Conservation (phyloP, 2,329 filamentous ascomycete species). For the Diaporthe destruens region DNA sequence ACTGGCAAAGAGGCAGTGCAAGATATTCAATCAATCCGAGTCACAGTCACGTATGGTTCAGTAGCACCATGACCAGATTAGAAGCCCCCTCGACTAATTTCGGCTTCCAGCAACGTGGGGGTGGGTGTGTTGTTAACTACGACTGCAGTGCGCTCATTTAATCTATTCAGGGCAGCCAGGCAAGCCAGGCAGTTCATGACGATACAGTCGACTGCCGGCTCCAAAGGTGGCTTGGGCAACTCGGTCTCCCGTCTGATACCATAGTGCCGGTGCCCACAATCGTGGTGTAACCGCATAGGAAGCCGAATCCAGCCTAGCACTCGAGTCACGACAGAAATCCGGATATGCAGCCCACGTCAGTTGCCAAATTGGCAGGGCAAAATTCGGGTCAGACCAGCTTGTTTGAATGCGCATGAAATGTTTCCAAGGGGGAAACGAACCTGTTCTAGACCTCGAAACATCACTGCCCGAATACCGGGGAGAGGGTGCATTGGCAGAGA, state of each 20-base stretch:
- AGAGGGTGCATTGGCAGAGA: neutral
- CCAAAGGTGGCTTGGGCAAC: neutral
- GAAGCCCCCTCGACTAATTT: constrained; percentile 18
- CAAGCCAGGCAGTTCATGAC: neutral
- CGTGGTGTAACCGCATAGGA: constrained; percentile 19
- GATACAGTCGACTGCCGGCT: neutral
- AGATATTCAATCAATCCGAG: constrained; percentile 9
- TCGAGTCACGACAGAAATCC: neutral
- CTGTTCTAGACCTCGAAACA: constrained; percentile 26
- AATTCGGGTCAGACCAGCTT: neutral
- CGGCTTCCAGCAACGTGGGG: neutral
- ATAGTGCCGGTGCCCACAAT: constrained; percentile 11
- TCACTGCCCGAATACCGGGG: constrained; percentile 1
- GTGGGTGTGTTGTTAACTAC: constrained; percentile 1
- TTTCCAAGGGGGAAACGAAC: constrained; percentile 20
- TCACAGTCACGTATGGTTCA: constrained; percentile 12
- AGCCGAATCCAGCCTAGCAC: constrained; percentile 9
- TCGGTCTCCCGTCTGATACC: neutral
- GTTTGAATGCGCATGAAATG: constrained; percentile 21
- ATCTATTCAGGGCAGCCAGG: constrained; percentile 20
- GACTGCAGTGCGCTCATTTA: neutral
- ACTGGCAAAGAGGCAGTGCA: constrained; percentile 8
- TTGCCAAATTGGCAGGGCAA: neutral
- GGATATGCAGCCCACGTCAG: constrained; percentile 2
- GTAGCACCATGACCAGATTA: constrained; percentile 11